phyloP scores from a whole-genome alignment of 2,329 filamentous ascomycete species.

The Colletotrichum sp. region DNA sequence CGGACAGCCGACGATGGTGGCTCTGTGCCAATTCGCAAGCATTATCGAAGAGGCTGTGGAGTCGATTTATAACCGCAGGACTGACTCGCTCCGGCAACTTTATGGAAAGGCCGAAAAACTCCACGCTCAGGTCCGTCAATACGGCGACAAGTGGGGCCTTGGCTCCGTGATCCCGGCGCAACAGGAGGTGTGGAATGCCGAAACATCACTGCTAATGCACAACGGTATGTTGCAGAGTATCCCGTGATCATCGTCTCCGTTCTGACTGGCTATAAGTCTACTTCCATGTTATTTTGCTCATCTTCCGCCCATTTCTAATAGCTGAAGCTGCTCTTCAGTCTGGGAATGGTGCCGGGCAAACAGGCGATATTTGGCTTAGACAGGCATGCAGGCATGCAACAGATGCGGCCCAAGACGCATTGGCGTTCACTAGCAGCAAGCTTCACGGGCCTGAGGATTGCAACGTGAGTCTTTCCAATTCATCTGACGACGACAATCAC shows the following conservation, averaged over 20 bases:
- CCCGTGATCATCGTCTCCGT: background rate
- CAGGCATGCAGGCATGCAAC: conserved; percentile 32
- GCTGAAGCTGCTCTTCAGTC: conserved; percentile 14
- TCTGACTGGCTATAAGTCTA: background rate
- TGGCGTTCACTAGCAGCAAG: conserved; percentile 23
- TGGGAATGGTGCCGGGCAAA: conserved; percentile 4
- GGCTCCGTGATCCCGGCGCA: background rate
- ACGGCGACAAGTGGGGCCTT: conserved; percentile 9
- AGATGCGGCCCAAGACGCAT: conserved; percentile 32
- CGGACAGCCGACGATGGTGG: conserved; percentile 2
- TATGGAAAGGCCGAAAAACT: conserved; percentile 26
- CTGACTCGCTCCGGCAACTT: conserved; percentile 28
- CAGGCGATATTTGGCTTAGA: conserved; percentile 32
- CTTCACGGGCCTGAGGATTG: conserved; percentile 3
- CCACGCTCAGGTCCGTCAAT: background rate
- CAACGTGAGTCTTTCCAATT: background rate
- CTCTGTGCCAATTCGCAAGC: conserved; percentile 12
- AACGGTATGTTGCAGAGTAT: background rate
- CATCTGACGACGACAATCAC: no score
- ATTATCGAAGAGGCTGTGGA: conserved; percentile 9
- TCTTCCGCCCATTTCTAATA: conserved; percentile 12
- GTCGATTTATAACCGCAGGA: conserved; percentile 28
- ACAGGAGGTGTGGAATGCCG: background rate
- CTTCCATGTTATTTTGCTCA: conserved; percentile 1
- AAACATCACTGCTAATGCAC: conserved; percentile 5